Evolutionary conservation across 495 filamentous ascomycete species (phyloP), one percentile per base, ranked within the genome.

Genomic region (Penicillium bialowiezense): DNA sequence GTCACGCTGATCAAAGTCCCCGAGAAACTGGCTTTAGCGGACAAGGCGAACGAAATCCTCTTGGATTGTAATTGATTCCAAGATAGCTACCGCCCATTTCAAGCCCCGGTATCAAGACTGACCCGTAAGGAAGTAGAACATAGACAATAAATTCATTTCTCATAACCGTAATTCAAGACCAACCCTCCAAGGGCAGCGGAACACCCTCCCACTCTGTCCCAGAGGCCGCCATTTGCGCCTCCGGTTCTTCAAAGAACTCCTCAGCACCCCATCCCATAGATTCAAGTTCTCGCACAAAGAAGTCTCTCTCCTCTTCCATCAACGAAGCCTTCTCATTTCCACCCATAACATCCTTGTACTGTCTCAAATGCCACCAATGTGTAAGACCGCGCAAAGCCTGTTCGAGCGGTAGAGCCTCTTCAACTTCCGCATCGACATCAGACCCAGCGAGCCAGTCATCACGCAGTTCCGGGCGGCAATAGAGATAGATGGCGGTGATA

Each of bases 401-500:
- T 67, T 98, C 93, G 5, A 95, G 70, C 6, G 92, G 91, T 49
- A 97, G 63, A 7, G 89, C 88, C 58, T 96, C 90, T 58, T 97
- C 93, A 0, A 97, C 90, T 52, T 95, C 91, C 1, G 83, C 86
- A 55, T 98, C 93, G 4, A 97, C 84, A 55, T 96, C 90, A 17
- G 84, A 84, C 7, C 93, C 95, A 0, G 88, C 85, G 0, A 98
- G 74, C 95, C 95, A 98, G 61, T 97, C 95, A 55, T 98, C 93
- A 2, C 95, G 78, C 17, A 98, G 78, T 63, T 97, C 91, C 0
- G 92, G 92, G 2, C 88, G 78, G 63, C 91, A 95, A 69, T 96
- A 89, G 24, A 98, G 73, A 58, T 96, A 98, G 2, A 97, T 88
- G 15, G 90, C 91, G 0, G 93, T 98, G 63, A 98, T 98, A 55